Evolutionary conservation across 2,329 filamentous ascomycete species (phyloP).

Genomic region (Hymenoscyphus scutula): DNA sequence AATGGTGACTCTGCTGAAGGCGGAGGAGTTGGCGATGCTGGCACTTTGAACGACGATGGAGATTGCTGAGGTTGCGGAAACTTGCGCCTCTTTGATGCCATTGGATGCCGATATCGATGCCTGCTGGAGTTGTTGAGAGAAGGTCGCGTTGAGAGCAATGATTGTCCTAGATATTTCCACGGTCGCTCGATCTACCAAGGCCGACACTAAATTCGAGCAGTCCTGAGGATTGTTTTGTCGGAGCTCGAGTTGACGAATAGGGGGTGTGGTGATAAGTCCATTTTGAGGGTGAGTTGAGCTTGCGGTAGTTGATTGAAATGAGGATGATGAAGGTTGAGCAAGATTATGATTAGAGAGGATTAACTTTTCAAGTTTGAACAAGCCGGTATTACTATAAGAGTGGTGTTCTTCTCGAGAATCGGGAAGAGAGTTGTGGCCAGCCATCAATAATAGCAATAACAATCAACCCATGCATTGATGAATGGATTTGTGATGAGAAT

Average conservation of each 20-base stretch:
- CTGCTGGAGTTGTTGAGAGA: constrained; percentile 23
- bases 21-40: constrained; percentile 19
- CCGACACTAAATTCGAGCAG: constrained; percentile 19
- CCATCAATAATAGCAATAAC: constrained; percentile 19
- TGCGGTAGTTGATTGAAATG: not conserved
- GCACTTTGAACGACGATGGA: constrained; percentile 14
- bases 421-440: constrained; percentile 18
- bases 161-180: constrained; percentile 25
- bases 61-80: constrained; percentile 17
- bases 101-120: constrained; percentile 20
- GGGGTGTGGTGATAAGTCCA: constrained; percentile 19
- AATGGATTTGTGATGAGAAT: not conserved
- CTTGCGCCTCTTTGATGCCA: constrained; percentile 19
- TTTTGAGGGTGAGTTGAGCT: constrained; percentile 7
- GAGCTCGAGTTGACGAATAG: constrained; percentile 13
- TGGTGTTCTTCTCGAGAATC: constrained; percentile 19
- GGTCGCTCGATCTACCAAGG: constrained; percentile 25
- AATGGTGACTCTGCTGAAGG: constrained; percentile 18
- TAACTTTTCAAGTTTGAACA: constrained; percentile 12
- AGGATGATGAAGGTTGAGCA: constrained; percentile 5
- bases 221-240: constrained; percentile 25
- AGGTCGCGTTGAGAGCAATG: constrained; percentile 25
- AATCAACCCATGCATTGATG: constrained; percentile 17
- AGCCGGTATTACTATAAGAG: constrained; percentile 5
- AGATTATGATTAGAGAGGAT: constrained; percentile 18